Evolutionary conservation across 2,329 filamentous ascomycete genomes (phyloP).

Genomic region (Zopfia rhizophila): DNA sequence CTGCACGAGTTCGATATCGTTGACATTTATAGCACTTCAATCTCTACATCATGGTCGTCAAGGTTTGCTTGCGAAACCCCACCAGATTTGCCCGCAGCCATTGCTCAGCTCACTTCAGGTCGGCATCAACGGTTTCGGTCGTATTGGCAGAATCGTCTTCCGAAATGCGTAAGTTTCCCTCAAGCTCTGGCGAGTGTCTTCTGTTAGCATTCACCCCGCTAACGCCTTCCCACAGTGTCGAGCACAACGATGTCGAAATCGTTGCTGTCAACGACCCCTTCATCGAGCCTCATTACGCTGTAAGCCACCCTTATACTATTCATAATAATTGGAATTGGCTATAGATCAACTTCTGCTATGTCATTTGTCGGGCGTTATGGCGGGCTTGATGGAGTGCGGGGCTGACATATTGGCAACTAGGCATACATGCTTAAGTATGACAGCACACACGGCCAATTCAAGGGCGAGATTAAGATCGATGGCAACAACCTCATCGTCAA

Average conservation of each 20-base stretch:
- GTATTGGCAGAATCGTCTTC: conserved; percentile 99
- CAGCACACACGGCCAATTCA: conserved; percentile 96
- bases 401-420: conserved; percentile 61
- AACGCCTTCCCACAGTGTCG: conserved; percentile 64
- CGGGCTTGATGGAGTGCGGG: conserved; percentile 8
- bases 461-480: conserved; percentile 83
- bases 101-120: conserved; percentile 65
- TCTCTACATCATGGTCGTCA: conserved; percentile 57
- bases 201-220: conserved; percentile 23
- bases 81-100: conserved; percentile 28
- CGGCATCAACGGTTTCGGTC: conserved; percentile 99
- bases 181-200: conserved; percentile 4
- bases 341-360: neutral
- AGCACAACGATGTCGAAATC: conserved; percentile 89
- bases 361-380: no score
- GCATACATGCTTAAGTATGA: conserved; percentile 99
- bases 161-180: conserved; percentile 80
- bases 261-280: conserved; percentile 99
- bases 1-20: neutral
- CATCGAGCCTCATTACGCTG: conserved; percentile 97
- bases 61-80: conserved; percentile 49
- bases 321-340: neutral
- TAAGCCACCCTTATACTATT: conserved; percentile 65
- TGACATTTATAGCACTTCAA: no score
- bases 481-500: conserved; percentile 84